phyloP scores from a whole-genome alignment of 108 stramenopile species.

The Cyclostephanos invisitatus region DNA sequence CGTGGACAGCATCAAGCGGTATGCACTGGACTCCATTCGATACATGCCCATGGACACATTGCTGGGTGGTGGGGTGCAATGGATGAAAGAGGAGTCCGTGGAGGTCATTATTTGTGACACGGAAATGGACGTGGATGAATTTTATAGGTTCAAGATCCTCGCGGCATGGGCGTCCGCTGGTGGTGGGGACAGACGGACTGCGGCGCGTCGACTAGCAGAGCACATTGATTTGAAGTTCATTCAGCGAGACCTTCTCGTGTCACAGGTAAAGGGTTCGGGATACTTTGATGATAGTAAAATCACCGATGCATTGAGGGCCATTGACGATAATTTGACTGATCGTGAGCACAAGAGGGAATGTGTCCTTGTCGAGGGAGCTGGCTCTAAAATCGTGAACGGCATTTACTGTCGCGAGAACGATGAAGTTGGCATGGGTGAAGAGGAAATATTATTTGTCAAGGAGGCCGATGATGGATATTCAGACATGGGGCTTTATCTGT shows the following conservation, averaged over 20 bases:
- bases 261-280: constrained; percentile 46
- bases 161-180: constrained; percentile 47
- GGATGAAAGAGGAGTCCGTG: constrained; percentile 48
- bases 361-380: constrained; percentile 68
- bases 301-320: constrained; percentile 43
- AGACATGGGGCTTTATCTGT: constrained; percentile 44
- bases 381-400: constrained; percentile 49
- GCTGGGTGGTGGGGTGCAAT: constrained; percentile 57
- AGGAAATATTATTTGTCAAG: constrained; percentile 46
- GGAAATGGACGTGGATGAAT: constrained; percentile 61
- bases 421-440: constrained; percentile 37
- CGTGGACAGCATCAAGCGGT: constrained; percentile 39
- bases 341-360: constrained; percentile 53
- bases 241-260: constrained; percentile 49
- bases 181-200: constrained; percentile 20
- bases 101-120: constrained; percentile 47
- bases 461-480: constrained; percentile 47
- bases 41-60: constrained; percentile 50
- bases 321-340: constrained; percentile 47
- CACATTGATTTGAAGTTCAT: constrained; percentile 57
- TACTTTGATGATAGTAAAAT: constrained; percentile 49
- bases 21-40: constrained; percentile 51
- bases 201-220: constrained; percentile 28
- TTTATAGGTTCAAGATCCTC: constrained; percentile 67
- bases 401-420: constrained; percentile 58